Base-by-base conservation (phyloP, 805 yeast genomes). In the Candida succiphila region DNA sequence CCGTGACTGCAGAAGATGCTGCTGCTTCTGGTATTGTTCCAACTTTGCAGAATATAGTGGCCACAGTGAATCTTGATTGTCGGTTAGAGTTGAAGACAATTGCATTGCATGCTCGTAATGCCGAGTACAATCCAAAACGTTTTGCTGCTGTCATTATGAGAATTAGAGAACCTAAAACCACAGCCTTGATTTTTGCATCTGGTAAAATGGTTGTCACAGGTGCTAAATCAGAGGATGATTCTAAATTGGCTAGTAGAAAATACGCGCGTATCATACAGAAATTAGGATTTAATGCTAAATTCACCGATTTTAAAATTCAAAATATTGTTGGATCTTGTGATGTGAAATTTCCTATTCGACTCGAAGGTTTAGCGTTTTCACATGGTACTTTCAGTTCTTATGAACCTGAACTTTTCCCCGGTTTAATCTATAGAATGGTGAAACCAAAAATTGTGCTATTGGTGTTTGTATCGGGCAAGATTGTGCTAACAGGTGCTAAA, bases 121-220 rank as follows among this genome's bases (percentile, higher is more conserved):
- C 98, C 24, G 98, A 92, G 58, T 92, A 92, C 63, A 92, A 92
- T 51, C 98, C 98, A 33, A 86, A 83, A 52, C 94, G 98, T 67
- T 92, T 92, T 66, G 98, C 98, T 12, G 98, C 98, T 38, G 98
- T 92, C 32, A 92, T 92, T 48, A 92, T 92, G 98, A 84, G 98
- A 70, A 92, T 92, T 48, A 76, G 98, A 61, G 98, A 92, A 58
- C 98, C 98, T 14, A 92, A 92, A 59, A 92, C 98, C 1, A 92
- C 98, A 2, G 97, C 98, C 0, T 69, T 92, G 46, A 92, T 92
- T 44, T 92, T 92, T 59, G 98, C 98, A 2, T 87, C 96, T 2
- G 98, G 98, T 51, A 92, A 92, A 60, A 92, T 92, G 98, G 98
- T 92, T 46, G 98, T 92, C 13, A 92, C 97, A 21, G 98, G 98